phyloP scores from a whole-genome alignment of 805 yeast genomes.

The Candida pseudoglaebosa region DNA sequence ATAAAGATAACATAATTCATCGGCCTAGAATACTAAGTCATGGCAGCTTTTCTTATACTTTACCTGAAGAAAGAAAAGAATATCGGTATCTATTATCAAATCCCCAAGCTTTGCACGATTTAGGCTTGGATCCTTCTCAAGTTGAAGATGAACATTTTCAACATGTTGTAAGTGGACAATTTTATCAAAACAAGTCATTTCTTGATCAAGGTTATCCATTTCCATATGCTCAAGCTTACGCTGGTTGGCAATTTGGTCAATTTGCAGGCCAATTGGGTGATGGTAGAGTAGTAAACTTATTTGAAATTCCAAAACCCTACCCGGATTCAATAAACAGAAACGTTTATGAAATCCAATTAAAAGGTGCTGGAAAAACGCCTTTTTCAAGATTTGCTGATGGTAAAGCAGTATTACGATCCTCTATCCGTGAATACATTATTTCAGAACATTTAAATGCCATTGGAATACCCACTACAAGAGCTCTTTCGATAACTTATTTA shows the following conservation, averaged over 20 bases:
- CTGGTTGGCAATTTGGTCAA: slow-evolving; percentile 94
- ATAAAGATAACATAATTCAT: slow-evolving; percentile 27
- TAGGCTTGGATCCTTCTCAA: slow-evolving; percentile 48
- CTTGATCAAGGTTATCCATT: slow-evolving; percentile 34
- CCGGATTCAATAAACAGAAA: slow-evolving; percentile 26
- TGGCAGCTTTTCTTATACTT: slow-evolving; percentile 71
- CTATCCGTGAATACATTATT: slow-evolving; percentile 81
- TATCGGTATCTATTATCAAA: slow-evolving; percentile 57
- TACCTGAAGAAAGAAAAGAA: slow-evolving; percentile 58
- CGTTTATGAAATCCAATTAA: slow-evolving; percentile 69
- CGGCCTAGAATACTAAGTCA: slow-evolving; percentile 38
- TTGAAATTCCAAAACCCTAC: slow-evolving; percentile 53
- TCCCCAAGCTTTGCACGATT: slow-evolving; percentile 53
- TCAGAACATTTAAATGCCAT: slow-evolving; percentile 78
- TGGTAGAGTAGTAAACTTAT: slow-evolving; percentile 83
- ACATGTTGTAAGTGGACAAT: slow-evolving; percentile 59
- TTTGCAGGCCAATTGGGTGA: slow-evolving; percentile 98
- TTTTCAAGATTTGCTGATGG: slow-evolving; percentile 96
- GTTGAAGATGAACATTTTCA: slow-evolving; percentile 43
- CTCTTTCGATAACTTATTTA: slow-evolving; percentile 64
- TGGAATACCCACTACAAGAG: slow-evolving; percentile 85
- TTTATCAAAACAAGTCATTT: slow-evolving; percentile 30
- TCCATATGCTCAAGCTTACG: slow-evolving; percentile 90
- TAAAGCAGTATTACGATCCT: slow-evolving; percentile 84
- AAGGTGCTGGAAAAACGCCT: slow-evolving; percentile 92